Evolutionary conservation across 129 eudicot genomes (phyloP), one percentile per base, ranked within the genome.

Genomic region (Tanacetum coccineum): DNA sequence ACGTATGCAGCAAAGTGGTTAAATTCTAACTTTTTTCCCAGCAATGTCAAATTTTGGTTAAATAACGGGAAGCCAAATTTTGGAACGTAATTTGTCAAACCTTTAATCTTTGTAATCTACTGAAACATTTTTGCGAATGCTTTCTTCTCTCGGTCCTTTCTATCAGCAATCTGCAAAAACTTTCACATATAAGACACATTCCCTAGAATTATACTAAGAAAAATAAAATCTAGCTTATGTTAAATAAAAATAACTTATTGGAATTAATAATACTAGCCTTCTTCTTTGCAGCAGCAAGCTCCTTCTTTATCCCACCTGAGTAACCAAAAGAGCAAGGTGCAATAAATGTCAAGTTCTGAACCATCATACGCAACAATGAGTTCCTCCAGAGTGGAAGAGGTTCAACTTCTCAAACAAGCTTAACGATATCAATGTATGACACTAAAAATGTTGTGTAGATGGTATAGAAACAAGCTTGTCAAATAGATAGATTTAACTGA

Each of bases 291-390:
- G 81, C 82, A 53, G 94, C 91, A 53, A 91, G 85, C 81, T 83
- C 94, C 78, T 82, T 91, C 85, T 81, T 91, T 73, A 87, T 87
- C 73, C 79, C 84, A 79, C 83, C 94, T 91, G 75, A 60, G 75
- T 44, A 25, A 51, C 59, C 57, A 66, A 65, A 70, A 48, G 25
- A 25, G 30, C 15, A 60, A 36, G 21, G 17, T 45, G 50, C 25
- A 58, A 55, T 56, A 57, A 18, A 70, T 45, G 13, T 9, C 57
- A 70, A 46, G 55, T 7, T 50, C 30, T 28, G 18, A 13, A 22
- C 49, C 36, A 32, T 32, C 40, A 32, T 32, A 32, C 4, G 8
- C 40, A 32, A 32, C 40, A 4, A 32, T 32, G 40, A 32, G 6
- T 32, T 32, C 40, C 40, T 6, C 40, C 8, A 32, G 8, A 32